Evolutionary conservation across 2,329 filamentous ascomycete species (phyloP), one percentile per base, ranked within the genome.

Genomic region (Pleomassaria siparia): DNA sequence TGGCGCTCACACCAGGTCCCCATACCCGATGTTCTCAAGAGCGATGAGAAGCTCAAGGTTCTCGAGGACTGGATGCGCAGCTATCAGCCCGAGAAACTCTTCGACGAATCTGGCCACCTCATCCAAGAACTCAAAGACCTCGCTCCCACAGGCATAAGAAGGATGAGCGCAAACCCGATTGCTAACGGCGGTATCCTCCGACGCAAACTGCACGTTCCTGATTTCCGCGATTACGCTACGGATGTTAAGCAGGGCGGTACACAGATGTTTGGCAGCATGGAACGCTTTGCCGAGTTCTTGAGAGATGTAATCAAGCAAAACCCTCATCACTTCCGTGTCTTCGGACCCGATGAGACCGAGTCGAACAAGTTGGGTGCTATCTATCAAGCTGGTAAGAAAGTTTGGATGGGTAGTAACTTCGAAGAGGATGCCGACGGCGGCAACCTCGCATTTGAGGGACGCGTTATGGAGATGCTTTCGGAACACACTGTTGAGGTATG

Each of bases 401-500:
- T 88, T 3, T 91, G 88, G 87, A 76, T 91, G 74, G 87, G 82
- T 5, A 87, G 89, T 41, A 88, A 87, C 66, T 87, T 91, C 52
- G 84, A 88, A 3, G 87, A 91, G 63, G 88, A 91, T 59, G 71
- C 74, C 7, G 84, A 91, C 60, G 87, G 87, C 9, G 87, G 88
- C 51, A 90, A 91, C 60, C 74, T 91, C 20, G 80, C 83, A 5
- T 79, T 75, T 15, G 77, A 79, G 12, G 88, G 88, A 13, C 80
- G 87, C 22, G 87, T 91, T 28, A 91, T 91, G 86, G 88, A 91
- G 68, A 91, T 91, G 67, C 79, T 91, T n/a, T 88, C 84, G 15
- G 88, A 91, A 69, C 88, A 91, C 65, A 91, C 86, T 13, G 83
- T 82, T 50, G 87, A 91, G 69, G 88, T 66, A 56, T 29, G 56